Percentiles rank a stretch among this genome's conserved stretches.
These are phyloP conservation scores for Myochromella boudieri DNA, from an alignment of 768 basidiomycete species.

Conservation along the genomic window DNA sequence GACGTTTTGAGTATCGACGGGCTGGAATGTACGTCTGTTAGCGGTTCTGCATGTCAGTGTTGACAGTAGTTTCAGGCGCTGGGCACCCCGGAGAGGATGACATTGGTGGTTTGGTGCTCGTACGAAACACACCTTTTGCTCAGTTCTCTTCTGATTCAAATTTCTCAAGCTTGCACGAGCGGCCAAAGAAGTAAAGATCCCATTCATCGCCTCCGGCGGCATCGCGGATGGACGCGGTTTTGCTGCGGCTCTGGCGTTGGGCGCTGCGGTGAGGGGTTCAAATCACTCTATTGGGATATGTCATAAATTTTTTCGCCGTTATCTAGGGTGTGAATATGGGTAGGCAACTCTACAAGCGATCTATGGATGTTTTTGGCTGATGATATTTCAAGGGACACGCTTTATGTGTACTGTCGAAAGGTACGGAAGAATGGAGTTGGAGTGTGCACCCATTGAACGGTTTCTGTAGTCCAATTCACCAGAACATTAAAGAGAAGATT, in stretches of 20 bases:
- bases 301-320: not conserved
- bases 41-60: slow-evolving; percentile 2
- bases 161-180: slow-evolving; percentile 74
- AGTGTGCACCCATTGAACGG: not conserved
- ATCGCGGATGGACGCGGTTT: slow-evolving; percentile 86
- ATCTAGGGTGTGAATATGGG: slow-evolving; percentile 86
- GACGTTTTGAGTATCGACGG: slow-evolving; percentile 89
- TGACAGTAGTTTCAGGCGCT: slow-evolving; percentile 53
- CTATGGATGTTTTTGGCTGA: slow-evolving; percentile 20
- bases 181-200: slow-evolving; percentile 77
- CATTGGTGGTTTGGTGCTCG: slow-evolving; percentile 83
- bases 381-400: slow-evolving; percentile 54
- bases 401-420: slow-evolving; percentile 93
- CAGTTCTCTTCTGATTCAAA: not conserved
- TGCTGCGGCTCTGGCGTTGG: slow-evolving; percentile 78
- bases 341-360: slow-evolving; percentile 17
- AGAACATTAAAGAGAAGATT: slow-evolving; percentile 88
- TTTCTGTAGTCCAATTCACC: slow-evolving; percentile 69
- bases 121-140: slow-evolving; percentile 25
- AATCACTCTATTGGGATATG: not conserved
- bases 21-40: slow-evolving; percentile 66
- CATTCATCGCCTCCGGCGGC: slow-evolving; percentile 90
- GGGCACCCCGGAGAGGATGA: slow-evolving; percentile 96
- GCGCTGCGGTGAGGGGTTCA: slow-evolving; percentile 61
- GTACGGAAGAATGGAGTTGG: slow-evolving; percentile 32